Evolutionary conservation across 2,329 filamentous ascomycete species (phyloP), one percentile per base, ranked within the genome.

Genomic region (Claviceps sp.): DNA sequence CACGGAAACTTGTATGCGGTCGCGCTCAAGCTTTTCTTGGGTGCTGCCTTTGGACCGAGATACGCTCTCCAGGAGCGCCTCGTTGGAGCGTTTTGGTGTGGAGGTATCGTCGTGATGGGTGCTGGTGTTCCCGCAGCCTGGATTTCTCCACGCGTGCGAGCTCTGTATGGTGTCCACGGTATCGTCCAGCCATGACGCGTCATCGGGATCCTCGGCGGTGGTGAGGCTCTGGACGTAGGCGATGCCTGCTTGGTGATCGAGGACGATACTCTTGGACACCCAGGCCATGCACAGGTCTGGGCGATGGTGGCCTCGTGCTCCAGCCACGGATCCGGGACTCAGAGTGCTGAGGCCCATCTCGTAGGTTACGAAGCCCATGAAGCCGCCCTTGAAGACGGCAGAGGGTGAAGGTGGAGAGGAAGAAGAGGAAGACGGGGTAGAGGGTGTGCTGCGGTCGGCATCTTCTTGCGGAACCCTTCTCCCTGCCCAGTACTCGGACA

Each of bases 311-410:
- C 62, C 61, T 11, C 65, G 57, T 3, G 60, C 50, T 1, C 54
- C 55, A 0, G 63, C 52, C 0, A 67, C 58, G 26, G 62, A 55
- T 0, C 60, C 62, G 5, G 62, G 59, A 41, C 63, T 66, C 5
- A 69, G 55, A 0, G 63, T 63, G 30, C 64, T 60, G 1, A 94
- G 70, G 0, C 88, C 87, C 63, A 89, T 80, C 65, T 95, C 89
- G 55, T 95, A 95, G 0, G 87, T 89, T 49, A 89, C 77, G 60
- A 85, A 94, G 0, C 89, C 89, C 68, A 95, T 80, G 54, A 95
- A 82, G 0, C 89, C 89, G 50, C 88, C 89, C 67, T 87, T 81
- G 63, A 95, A 95, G 0, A 86, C 78, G 0, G 61, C 58, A 60
- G 52, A 10, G 47, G 54, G 7, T 34, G 30, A 11, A 34, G 30